Evolutionary conservation across 2,329 filamentous ascomycete genomes (phyloP), one percentile per base, ranked within the genome.

Genomic region (Aspergillus ustus): DNA sequence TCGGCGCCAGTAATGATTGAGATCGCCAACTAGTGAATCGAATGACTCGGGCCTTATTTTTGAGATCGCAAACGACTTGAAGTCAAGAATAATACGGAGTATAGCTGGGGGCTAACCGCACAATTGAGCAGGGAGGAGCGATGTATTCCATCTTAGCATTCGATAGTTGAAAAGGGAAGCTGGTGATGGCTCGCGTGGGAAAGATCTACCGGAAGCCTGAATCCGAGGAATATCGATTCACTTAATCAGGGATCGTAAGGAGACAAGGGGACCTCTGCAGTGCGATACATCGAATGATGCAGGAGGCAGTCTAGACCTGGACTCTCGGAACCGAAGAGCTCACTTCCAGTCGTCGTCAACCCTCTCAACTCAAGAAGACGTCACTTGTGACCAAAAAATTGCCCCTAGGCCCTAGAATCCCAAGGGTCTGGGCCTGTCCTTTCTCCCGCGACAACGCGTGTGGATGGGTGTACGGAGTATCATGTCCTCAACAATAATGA

Each of bases 21-120:
- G 52, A 53, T 53, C 52, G 52, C 19, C 52, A 37, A 19, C 52
- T 53, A 53, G 34, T 43, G 52, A 44, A 44, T 20, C 29, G 19
- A 53, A 22, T 45, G 19, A 45, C 37, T 44, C 22, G 52, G 28
- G 37, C 37, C 52, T 19, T 40, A 44, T 44, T 53, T 52, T 45
- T 45, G 52, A 8, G 37, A 44, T 45, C 25, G 20, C n/a, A 46
- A 46, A 15, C 8, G 9, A 20, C 43, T 45, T 45, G 6, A 45
- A 45, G 31, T 13, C 31, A 34, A 2, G 25, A 25, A 15, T 17
- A n/a, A n/a, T n/a, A n/a, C n/a, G n/a, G n/a, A n/a, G n/a, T n/a
- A 40, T 11, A 11, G 34, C 34, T 17, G 4, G 34, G 15, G 15
- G 11, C 15, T 13, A 15, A 4, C 34, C 34, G 11, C 15, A 40